Conservation (phyloP, 345 rosid genomes). For the Brassica carinata region DNA sequence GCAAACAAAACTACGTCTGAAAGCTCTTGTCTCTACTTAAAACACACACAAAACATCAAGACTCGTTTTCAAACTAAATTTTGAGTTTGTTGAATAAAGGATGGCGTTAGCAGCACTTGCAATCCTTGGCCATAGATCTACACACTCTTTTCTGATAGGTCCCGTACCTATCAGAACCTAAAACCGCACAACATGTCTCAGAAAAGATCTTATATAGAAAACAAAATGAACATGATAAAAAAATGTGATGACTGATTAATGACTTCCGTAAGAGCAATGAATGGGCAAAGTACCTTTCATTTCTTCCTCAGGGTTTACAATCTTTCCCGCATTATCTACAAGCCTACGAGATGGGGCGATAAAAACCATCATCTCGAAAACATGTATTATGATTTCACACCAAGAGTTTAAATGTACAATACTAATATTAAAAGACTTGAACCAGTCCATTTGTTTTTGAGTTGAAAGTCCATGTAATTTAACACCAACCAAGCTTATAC, state of each 20-base stretch:
- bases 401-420: neutral
- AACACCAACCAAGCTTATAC: too few relatives aligned
- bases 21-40: too few relatives aligned
- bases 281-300: conserved; percentile 71
- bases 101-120: conserved; percentile 84
- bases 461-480: neutral
- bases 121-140: conserved; percentile 94
- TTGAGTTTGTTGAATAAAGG: too few relatives aligned
- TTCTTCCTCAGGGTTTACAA: conserved; percentile 92
- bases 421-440: neutral
- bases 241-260: neutral
- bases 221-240: neutral
- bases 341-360: neutral
- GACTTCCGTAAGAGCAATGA: neutral
- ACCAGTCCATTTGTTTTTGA: neutral
- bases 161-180: conserved; percentile 71
- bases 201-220: neutral
- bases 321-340: conserved; percentile 93
- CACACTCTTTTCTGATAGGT: conserved; percentile 93
- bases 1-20: too few relatives aligned
- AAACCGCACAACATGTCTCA: conserved; percentile 1
- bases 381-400: neutral
- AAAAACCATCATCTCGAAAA: neutral
- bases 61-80: too few relatives aligned
- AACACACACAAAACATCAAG: too few relatives aligned